These are phyloP conservation scores for Fusarium sp. DNA, from an alignment of 2,329 filamentous ascomycete species.

Conservation along the genomic window DNA sequence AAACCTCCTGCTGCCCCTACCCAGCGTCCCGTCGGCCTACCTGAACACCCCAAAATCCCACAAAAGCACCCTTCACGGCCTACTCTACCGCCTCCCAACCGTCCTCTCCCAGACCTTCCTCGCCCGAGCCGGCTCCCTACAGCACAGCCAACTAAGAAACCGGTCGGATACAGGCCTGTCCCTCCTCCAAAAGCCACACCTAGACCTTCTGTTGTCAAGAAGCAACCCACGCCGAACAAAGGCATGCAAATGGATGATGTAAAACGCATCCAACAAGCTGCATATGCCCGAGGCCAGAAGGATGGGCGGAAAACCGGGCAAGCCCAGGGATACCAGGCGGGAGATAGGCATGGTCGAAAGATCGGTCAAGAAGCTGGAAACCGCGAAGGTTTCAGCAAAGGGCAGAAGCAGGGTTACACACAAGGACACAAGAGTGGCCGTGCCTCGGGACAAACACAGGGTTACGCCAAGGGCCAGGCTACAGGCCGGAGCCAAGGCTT, in stretches of 20 bases:
- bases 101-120: background rate
- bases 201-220: background rate
- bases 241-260: conserved; percentile 30
- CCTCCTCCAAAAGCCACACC: conserved; percentile 15
- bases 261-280: conserved; percentile 11
- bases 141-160: background rate
- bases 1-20: background rate
- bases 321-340: background rate
- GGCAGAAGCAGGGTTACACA: background rate
- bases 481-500: background rate
- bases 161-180: conserved; percentile 5
- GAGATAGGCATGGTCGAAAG: conserved; percentile 1
- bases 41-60: background rate
- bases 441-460: background rate
- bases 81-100: background rate
- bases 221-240: conserved; percentile 6
- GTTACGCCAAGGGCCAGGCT: background rate
- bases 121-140: background rate
- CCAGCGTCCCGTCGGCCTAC: background rate
- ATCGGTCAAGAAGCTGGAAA: background rate
- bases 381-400: background rate
- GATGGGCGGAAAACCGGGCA: background rate
- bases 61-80: background rate
- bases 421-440: background rate
- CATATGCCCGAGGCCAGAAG: background rate